Evolutionary conservation across 2,329 filamentous ascomycete genomes (phyloP), one percentile per base, ranked within the genome.

Genomic region (Phyllosticta paracitricarpa): DNA sequence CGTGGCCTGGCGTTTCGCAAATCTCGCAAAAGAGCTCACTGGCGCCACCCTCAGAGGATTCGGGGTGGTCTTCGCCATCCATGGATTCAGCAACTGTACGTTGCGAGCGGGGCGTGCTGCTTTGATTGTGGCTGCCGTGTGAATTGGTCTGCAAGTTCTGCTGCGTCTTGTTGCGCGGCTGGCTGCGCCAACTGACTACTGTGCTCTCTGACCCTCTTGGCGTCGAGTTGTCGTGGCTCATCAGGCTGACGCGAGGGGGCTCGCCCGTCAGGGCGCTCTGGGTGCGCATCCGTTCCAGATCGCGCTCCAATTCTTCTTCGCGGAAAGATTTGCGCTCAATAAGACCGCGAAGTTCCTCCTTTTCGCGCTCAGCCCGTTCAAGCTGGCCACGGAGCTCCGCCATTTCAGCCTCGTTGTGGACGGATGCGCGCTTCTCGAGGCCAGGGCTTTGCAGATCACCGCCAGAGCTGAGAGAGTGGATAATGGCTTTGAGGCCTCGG

Each of bases 401-500:
- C 4, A 83, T 70, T 48, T 82, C 77, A 2, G 70, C 64, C 19
- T 70, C 73, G 53, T 63, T 68, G 52, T 72, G 68, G 56, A 68
- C 66, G 35, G 69, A 72, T 52, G 67, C 71, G 51, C 68, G 69
- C 40, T 70, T 70, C 22, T 73, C 70, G 24, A 60, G 17, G 26
- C 57, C 64, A 17, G 65, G 61, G 25, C 63, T 63, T 22, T 57
- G 59, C 48, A 57, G 51, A 28, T 72, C 77, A 10, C 86, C 83
- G 66, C 90, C 90, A 64, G 91, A 83, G 72, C 91, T 96, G 48
- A 99, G 81, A 19, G 91, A 96, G 75, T 97, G 93, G 63, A 99
- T 97, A 71, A 99, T 97, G 53, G 94, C 93, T 75, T 97, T 99
- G 65, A 99, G 82, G 55, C 94, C 94, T 64, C 93, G 84, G 69